Base-by-base conservation (phyloP, 2,329 filamentous ascomycete species). In the Hypocreales sp. region DNA sequence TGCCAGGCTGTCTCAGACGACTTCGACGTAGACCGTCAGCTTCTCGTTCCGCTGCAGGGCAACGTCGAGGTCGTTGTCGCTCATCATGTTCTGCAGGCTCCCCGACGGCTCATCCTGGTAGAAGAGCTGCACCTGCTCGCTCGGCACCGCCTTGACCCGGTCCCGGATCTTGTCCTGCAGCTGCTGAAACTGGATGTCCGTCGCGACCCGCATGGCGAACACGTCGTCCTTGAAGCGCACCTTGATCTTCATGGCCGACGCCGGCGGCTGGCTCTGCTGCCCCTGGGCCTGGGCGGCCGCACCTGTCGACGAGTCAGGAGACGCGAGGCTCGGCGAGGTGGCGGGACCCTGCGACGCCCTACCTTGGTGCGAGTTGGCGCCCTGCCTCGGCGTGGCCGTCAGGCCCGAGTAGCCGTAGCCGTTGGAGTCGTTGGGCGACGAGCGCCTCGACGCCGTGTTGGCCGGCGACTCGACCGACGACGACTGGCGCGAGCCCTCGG, bases 221-320 rank as follows among this genome's bases (percentile, higher is more conserved):
- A 92, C 72, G 39, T 94, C 87, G 34, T 86, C 79, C 38, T 87
- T 80, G 58, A 83, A 94, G 58, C 81, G 90, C 29, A 94, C 78
- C 57, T 95, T 95, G 48, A 95, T 80, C 53, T 94, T 95, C 60
- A 94, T 77, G 4, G 72, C 67, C 7, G 64, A 56, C 6, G 56
- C 46, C 19, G 51, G 22, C 17, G 24, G 19, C 48, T 29, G 61
- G 55, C 34, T 35, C 27, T 38, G 41, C 14, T 34, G 35, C 8
- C n/a, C n/a, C n/a, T n/a, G n/a, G n/a, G n/a, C n/a, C n/a, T n/a
- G n/a, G n/a, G 39, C 38, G 14, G 40, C 34, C 9, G 20, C 15
- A 12, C 15, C 28, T 22, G n/a, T 5, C 4, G 7, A 15, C 23
- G 10, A 28, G 21, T 13, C 10, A 14, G 18, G 22, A 7, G 24